phyloP scores from a whole-genome alignment of 441 rosid species.

The Bruguiera hainesii region DNA sequence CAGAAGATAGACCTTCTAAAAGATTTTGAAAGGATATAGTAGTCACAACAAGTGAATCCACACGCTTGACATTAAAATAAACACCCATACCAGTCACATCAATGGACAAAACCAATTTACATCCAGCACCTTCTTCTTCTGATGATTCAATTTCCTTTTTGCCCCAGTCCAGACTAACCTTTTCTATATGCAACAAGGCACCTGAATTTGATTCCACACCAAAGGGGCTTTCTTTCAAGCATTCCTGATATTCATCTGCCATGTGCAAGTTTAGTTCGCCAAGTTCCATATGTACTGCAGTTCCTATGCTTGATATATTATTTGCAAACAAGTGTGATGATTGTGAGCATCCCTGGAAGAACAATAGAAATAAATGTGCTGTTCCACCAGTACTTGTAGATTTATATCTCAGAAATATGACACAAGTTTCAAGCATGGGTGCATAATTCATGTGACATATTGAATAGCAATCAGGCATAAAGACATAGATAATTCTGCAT shows the following conservation, averaged over 20 bases:
- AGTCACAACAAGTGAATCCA: conserved; percentile 71
- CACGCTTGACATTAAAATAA: conserved; percentile 69
- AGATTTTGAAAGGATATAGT: conserved; percentile 77
- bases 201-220: conserved; percentile 92
- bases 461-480: too few species aligned
- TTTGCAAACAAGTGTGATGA: conserved; percentile 95
- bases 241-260: conserved; percentile 96
- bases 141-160: conserved; percentile 64
- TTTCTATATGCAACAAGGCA: conserved; percentile 84
- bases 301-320: conserved; percentile 75
- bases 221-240: conserved; percentile 76
- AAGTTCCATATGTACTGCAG: conserved; percentile 86
- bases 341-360: conserved; percentile 85
- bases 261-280: conserved; percentile 92
- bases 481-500: neutral
- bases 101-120: conserved; percentile 75
- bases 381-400: conserved; percentile 1
- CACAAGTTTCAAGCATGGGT: neutral
- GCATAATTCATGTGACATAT: neutral
- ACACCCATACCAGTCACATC: conserved; percentile 90
- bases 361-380: conserved; percentile 21
- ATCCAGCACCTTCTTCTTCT: conserved; percentile 54
- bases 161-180: conserved; percentile 94
- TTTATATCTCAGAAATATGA: conserved; percentile 3
- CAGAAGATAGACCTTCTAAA: conserved; percentile 57